Evolutionary conservation across 257 asterid species (phyloP).

Genomic region (Fraxinus anomala): DNA sequence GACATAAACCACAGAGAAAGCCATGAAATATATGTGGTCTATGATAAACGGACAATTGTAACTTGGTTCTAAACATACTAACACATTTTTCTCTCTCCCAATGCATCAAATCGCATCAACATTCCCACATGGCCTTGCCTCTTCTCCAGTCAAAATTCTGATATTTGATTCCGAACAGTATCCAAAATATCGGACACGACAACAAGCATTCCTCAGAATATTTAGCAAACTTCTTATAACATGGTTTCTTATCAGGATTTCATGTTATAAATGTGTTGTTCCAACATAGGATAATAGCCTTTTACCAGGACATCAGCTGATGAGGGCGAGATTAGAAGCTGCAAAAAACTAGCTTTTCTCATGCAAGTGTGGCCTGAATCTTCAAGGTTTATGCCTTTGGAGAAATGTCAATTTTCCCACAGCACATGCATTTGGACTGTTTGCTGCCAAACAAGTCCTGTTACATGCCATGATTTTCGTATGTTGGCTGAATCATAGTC

Average conservation of each 20-base stretch:
- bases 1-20: neutral
- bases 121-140: neutral
- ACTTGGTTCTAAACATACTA: neutral
- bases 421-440: neutral
- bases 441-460: neutral
- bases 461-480: neutral
- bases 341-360: neutral
- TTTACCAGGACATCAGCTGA: neutral
- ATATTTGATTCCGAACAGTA: neutral
- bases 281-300: neutral
- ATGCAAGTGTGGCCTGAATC: neutral
- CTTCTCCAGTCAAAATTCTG: neutral
- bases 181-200: neutral
- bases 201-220: neutral
- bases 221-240: neutral
- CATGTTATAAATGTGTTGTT: neutral
- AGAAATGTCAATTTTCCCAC: neutral
- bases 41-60: neutral
- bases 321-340: no score
- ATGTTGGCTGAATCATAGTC: neutral
- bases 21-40: neutral
- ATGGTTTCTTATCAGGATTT: constrained; percentile 6
- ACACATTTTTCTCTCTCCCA: neutral
- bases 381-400: neutral
- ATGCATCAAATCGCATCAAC: neutral